Evolutionary conservation across 805 yeast species (phyloP), one percentile per base, ranked within the genome.

Genomic region (Candida rishiriensis): DNA sequence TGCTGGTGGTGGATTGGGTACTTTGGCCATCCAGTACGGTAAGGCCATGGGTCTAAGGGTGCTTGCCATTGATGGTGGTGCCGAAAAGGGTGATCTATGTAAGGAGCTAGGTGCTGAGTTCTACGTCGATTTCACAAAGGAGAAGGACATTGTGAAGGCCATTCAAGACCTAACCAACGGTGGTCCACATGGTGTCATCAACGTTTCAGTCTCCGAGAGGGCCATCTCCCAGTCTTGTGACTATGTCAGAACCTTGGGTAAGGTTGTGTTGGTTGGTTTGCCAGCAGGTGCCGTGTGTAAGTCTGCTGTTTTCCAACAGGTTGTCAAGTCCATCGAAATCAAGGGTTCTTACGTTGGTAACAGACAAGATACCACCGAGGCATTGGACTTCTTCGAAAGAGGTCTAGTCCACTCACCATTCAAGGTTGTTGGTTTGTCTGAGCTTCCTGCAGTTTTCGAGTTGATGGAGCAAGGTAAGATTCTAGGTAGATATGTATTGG

Each of bases 341-440:
- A 79, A 73, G 65, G 95, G 93, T 56, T 85, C 95, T 42, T 85
- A 85, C 63, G 95, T 87, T 51, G 96, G 95, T 58, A 85, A 85
- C 79, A 83, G 95, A 70, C 84, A 85, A 53, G 96, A 88, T 69
- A 78, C 91, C 53, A 76, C 83, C 51, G 89, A 83, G 66, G 88
- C 88, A 39, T 61, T 83, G 46, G 87, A 83, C 56, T 82, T 83
- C 74, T 83, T 80, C 61, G 49, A 73, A 47, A 73, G 87, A 66
- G 88, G 88, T 44, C 68, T 78, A 55, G 80, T 83, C 57, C 67
- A 73, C 51, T 76, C 85, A 42, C 86, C 68, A 56, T 81, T 85
- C 71, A 78, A 78, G 71, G 63, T 88, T 65, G 88, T 81, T 42
- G 88, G 89, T 46, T 74, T 87, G 57, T 79, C 88, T 47, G 80